Evolutionary conservation across 2,329 filamentous ascomycete genomes (phyloP).

Genomic region (Calonectria hawksworthii): DNA sequence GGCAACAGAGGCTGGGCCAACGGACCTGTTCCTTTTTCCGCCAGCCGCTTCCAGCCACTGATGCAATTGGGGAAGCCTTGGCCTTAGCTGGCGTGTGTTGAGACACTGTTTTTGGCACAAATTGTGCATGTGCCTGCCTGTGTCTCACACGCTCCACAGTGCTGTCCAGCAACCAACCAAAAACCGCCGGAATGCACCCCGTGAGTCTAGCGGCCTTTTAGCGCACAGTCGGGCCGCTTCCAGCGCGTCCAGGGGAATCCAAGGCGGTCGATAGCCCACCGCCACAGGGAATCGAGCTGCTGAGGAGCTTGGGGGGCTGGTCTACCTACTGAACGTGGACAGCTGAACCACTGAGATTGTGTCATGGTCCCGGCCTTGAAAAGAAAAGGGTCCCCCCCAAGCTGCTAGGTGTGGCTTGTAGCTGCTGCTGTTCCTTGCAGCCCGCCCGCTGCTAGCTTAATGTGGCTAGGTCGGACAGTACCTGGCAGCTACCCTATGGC

Average conservation of each 20-base stretch:
- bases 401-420: background rate
- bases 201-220: background rate
- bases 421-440: background rate
- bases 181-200: background rate
- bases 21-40: background rate
- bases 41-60: background rate
- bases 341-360: background rate
- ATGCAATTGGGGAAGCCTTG: background rate
- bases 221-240: background rate
- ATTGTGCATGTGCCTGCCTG: background rate
- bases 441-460: background rate
- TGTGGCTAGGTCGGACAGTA: background rate
- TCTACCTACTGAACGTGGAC: no score
- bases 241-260: background rate
- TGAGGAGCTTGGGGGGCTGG: background rate
- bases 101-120: background rate
- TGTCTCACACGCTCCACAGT: background rate
- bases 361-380: background rate
- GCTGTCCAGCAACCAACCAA: background rate
- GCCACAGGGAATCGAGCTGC: background rate
- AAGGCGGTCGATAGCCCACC: background rate
- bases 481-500: background rate
- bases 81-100: background rate
- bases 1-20: background rate
- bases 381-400: background rate